Evolutionary conservation across 2,329 filamentous ascomycete species (phyloP).

Genomic region (Pseudogymnoascus sp.): DNA sequence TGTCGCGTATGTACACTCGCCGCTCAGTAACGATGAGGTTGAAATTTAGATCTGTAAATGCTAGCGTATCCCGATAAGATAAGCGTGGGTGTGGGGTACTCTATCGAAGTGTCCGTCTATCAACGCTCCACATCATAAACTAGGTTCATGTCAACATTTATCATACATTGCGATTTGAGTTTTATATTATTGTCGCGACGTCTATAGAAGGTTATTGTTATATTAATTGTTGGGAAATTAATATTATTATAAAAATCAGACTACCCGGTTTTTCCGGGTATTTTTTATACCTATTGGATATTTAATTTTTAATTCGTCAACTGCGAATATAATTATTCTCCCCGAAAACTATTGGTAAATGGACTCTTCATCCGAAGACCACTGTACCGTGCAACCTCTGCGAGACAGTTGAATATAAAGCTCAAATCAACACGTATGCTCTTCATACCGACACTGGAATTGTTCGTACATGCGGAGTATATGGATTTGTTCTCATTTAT

Average conservation of each 20-base stretch:
- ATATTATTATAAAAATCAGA: neutral
- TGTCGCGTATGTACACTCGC: constrained; percentile 2
- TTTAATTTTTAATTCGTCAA: neutral
- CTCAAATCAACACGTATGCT: neutral
- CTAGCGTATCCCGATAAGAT: constrained; percentile 9
- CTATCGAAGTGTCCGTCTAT: neutral
- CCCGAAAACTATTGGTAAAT: neutral
- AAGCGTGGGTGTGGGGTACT: neutral
- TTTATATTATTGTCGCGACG: neutral
- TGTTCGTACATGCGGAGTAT: neutral
- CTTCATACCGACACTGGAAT: neutral
- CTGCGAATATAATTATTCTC: neutral
- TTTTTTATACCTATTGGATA: neutral
- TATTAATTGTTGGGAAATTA: neutral
- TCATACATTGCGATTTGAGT: neutral
- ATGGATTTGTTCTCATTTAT: neutral
- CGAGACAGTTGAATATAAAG: neutral
- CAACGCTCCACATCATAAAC: neutral
- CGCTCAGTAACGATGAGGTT: neutral
- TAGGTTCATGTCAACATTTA: neutral
- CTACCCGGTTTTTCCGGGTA: neutral
- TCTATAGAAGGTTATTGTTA: neutral
- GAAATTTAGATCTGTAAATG: constrained; percentile 10
- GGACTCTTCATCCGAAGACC: neutral
- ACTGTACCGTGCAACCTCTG: neutral